Conservation (phyloP, 1,284 basidiomycete species). For the Inonotus hispidus region DNA sequence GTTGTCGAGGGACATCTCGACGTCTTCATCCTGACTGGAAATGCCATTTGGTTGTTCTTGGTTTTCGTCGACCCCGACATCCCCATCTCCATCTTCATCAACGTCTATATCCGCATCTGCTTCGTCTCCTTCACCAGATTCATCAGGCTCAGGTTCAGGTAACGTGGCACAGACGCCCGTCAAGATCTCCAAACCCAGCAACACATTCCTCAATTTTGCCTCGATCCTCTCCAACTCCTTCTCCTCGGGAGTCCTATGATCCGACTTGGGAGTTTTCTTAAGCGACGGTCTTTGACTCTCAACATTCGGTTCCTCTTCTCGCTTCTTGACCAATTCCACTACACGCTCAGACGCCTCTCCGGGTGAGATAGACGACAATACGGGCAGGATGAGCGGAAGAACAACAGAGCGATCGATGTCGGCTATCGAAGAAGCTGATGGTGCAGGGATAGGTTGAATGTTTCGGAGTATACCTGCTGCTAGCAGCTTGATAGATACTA, state of each 20-base stretch:
- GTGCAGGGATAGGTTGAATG: slow-evolving; percentile 63
- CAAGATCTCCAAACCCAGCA: slow-evolving; percentile 79
- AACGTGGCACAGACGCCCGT: slow-evolving; percentile 85
- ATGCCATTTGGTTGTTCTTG: slow-evolving; percentile 26
- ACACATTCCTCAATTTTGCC: slow-evolving; percentile 63
- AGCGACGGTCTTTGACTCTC: slow-evolving; percentile 57
- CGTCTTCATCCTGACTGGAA: slow-evolving; percentile 24
- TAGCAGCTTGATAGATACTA: slow-evolving; percentile 60
- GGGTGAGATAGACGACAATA: slow-evolving; percentile 62
- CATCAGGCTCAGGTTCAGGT: slow-evolving; percentile 57
- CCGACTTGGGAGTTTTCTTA: slow-evolving; percentile 58
- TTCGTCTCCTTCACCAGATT: slow-evolving; percentile 25
- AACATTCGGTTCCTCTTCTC: slow-evolving; percentile 38
- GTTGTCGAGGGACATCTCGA: slow-evolving; percentile 27
- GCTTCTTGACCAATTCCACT: slow-evolving; percentile 44
- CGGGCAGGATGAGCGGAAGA: slow-evolving; percentile 65
- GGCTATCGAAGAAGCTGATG: slow-evolving; percentile 53
- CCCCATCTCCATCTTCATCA: slow-evolving; percentile 30
- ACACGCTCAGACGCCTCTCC: slow-evolving; percentile 46
- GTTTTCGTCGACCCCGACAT: slow-evolving; percentile 25
- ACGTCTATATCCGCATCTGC: slow-evolving; percentile 33
- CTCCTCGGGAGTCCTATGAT: slow-evolving; percentile 68
- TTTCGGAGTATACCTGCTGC: slow-evolving; percentile 79
- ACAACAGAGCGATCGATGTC: slow-evolving; percentile 71
- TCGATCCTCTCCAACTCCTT: slow-evolving; percentile 73